Base-by-base conservation (phyloP, 805 yeast genomes). In the Sugiyamaella lignohabitans region DNA sequence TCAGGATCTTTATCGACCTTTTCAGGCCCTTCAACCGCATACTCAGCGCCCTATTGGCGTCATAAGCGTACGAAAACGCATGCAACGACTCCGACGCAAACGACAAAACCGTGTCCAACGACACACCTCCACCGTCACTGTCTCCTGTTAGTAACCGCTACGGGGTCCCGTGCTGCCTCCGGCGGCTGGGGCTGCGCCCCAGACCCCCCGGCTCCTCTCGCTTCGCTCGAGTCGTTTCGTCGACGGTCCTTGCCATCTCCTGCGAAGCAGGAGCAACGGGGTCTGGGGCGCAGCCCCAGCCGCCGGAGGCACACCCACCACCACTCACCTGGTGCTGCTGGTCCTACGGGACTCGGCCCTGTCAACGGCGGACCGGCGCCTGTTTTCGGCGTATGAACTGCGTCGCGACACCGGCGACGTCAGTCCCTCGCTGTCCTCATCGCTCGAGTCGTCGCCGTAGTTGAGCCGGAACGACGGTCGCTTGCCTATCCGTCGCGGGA, bases 81-180 rank as follows among this genome's bases (percentile, higher is more conserved):
- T 84, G 89, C 1, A 93, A 78, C 10, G 93, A 84, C 55, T 84
- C 88, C 21, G 80, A 78, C 3, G 91, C 87, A 58, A 86, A 82
- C 11, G 20, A 5, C 17, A 35, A 5, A 5, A 35, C 20, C 20
- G 38, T 6, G 5, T 35, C 38, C 10, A 17, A 5, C 6, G 38
- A 14, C 5, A 17, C 38, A 16, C 20, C 20, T 14, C 38, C 20
- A 35, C 11, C 20, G 11, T 6, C 21, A 35, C 20, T 35, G 6
- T 35, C 20, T 35, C 10, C 30, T 27, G 30, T 6, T 27, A 27
- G 17, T 35, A 5, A 14, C 20, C 38, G 38, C 38, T 10, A 35
- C 38, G 32, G 32, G 8, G 11, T 14, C 14, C 8, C 32, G 14
- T 14, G 14, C 14, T 27, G 32, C 32, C 32, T 27, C 32, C 32